Base-by-base conservation (phyloP, 2,329 filamentous ascomycete species). In the Gliomastix tumulicola region DNA sequence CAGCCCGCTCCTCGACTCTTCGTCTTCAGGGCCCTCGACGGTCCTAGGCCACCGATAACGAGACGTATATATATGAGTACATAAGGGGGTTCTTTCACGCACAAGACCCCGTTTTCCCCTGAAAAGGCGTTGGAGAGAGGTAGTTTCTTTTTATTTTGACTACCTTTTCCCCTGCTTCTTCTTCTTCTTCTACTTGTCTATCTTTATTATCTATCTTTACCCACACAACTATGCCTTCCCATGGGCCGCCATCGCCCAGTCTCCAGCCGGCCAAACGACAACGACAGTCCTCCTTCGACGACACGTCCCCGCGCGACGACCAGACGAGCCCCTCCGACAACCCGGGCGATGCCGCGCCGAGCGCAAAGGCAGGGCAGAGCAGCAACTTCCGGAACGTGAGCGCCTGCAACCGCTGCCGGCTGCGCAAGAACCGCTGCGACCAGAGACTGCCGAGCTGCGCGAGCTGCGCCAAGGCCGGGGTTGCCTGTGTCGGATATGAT, bases 341-440 rank as follows among this genome's bases (percentile, higher is more conserved):
- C 21, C 32, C 31, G 18, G 25, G 37, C 47, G 54, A 36, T 45
- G 50, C 52, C 34, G 43, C 53, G 22, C 50, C 56, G 25, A 46
- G 55, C 34, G 53, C 54, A 35, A 77, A 74, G 49, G 57, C 65
- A 12, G 71, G 71, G 9, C 74, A 79, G 56, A 77, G 74, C 56
- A 79, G 71, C 57, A 80, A 71, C 46, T 90, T 90, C 53, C 81
- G 85, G 49, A 90, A 89, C 58, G 90, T 97, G 45, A 94, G 86
- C 58, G 90, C 90, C 39, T 97, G 90, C 63, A 95, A 96, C 65
- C 79, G 88, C 28, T 97, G 90, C 60, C 78, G 90, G 32, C 66
- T 94, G 57, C 78, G 90, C 52, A 97, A 97, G 69, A 97, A 96
- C 57, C 76, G 88, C 36, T 97, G 90, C 62, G 90, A 97, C 62